A percentile compares a stretch with the other conserved stretches of the same genome.
These are phyloP conservation scores for Claviceps sp. DNA, from an alignment of 2,329 filamentous ascomycete genomes.

Conservation along the genomic window DNA sequence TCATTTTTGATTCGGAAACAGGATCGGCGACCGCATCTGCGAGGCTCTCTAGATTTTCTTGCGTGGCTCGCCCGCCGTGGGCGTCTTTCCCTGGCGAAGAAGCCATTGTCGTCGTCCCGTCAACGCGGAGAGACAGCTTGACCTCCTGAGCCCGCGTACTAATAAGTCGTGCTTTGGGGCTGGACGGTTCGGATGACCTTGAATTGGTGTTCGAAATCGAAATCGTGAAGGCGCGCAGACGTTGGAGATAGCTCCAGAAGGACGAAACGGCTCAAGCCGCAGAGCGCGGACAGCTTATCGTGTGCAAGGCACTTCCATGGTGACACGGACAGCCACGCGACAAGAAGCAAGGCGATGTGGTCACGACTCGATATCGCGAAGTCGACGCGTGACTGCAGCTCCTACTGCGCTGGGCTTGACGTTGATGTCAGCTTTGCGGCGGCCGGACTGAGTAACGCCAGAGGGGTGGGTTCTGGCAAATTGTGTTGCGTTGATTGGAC, in stretches of 20 bases:
- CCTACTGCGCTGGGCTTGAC: neutral
- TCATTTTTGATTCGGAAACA: neutral
- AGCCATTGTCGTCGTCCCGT: neutral
- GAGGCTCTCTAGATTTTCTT: neutral
- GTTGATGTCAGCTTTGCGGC: neutral
- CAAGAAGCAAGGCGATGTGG: neutral
- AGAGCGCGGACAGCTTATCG: neutral
- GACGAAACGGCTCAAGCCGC: neutral
- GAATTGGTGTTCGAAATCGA: neutral
- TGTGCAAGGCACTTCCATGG: neutral
- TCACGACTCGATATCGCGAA: neutral
- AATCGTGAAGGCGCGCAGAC: neutral
- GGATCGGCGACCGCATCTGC: neutral
- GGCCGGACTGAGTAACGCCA: no score
- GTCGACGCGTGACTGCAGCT: neutral
- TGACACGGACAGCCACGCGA: slow-evolving; percentile 1
- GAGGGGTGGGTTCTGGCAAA: no score
- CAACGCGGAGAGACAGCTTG: no score
- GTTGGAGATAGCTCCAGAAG: neutral
- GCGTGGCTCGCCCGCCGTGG: neutral
- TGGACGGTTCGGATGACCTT: neutral
- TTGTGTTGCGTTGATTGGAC: no score
- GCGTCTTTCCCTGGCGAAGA: neutral
- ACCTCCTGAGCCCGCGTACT: no score
- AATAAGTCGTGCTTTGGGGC: no score